Percentiles rank a stretch among this genome's conserved stretches.
Evolutionary conservation across 352 stramenopile genomes (phyloP).

Genomic region (Globisporangium carolinianum): DNA sequence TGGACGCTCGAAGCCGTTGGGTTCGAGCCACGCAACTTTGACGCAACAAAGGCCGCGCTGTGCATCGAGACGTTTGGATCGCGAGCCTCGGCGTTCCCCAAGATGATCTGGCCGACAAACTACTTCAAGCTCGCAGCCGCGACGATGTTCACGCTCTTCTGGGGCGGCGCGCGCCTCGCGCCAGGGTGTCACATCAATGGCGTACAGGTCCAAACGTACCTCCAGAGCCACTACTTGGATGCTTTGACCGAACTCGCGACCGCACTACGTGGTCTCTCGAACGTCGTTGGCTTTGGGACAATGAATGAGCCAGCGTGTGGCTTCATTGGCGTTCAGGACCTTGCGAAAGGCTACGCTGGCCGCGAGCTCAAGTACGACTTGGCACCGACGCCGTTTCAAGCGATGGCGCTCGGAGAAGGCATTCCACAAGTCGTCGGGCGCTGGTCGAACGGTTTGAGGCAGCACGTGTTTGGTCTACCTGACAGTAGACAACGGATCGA

Average conservation of each 20-base stretch:
- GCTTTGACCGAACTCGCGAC: constrained; percentile 64
- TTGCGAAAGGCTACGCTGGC: constrained; percentile 42
- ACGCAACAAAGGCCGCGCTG: constrained; percentile 62
- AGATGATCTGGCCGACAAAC: constrained; percentile 92
- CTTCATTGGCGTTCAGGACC: constrained; percentile 63
- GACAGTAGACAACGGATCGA: constrained; percentile 44
- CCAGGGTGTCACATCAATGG: constrained; percentile 64
- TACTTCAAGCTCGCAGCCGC: constrained; percentile 87
- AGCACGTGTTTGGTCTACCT: constrained; percentile 56
- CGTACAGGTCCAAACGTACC: constrained; percentile 75
- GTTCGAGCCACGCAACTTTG: constrained; percentile 70
- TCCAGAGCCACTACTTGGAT: constrained; percentile 85
- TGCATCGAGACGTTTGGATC: constrained; percentile 57
- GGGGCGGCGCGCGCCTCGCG: constrained; percentile 61
- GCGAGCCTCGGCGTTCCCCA: constrained; percentile 45
- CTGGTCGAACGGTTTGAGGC: constrained; percentile 71
- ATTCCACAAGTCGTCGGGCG: constrained; percentile 48
- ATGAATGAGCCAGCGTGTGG: constrained; percentile 88
- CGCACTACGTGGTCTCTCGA: constrained; percentile 52
- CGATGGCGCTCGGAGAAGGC: constrained; percentile 72
- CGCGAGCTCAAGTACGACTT: constrained; percentile 66
- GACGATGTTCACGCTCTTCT: constrained; percentile 92
- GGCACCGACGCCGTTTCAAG: constrained; percentile 73
- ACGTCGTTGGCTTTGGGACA: constrained; percentile 88
- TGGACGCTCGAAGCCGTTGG: constrained; percentile 85